Conservation (phyloP, 805 yeast species). For the Dipodascopsis tothii region DNA sequence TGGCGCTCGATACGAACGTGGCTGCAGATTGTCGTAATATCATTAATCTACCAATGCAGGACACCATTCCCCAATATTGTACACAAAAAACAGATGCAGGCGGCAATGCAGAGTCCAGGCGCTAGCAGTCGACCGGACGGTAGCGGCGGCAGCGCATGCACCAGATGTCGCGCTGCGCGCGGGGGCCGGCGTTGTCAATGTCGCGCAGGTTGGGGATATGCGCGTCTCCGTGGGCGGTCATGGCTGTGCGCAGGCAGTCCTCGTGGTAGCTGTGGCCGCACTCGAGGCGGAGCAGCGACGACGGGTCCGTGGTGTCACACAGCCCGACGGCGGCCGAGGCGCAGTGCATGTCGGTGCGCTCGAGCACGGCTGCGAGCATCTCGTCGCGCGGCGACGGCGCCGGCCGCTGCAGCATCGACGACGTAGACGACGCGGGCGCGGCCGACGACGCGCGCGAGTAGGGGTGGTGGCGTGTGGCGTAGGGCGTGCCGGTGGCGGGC, state of each 20-base stretch:
- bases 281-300: conserved; percentile 20
- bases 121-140: conserved; percentile 15
- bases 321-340: conserved; percentile 26
- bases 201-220: conserved; percentile 25
- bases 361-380: not conserved
- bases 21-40: too few species aligned
- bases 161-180: conserved; percentile 27
- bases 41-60: too few species aligned
- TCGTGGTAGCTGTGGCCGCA: conserved; percentile 31
- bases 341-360: conserved; percentile 27
- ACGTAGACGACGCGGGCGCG: not conserved
- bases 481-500: conserved; percentile 1
- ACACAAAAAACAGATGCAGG: too few species aligned
- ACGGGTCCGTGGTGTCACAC: conserved; percentile 19
- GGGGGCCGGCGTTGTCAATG: conserved; percentile 3
- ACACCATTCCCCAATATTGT: too few species aligned
- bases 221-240: conserved; percentile 29
- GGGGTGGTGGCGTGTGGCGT: conserved; percentile 16
- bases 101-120: too few species aligned
- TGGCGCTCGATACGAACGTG: too few species aligned
- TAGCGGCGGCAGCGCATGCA: conserved; percentile 30
- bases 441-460: conserved; percentile 9
- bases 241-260: conserved; percentile 26
- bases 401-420: not conserved
- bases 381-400: not conserved